Base-by-base conservation (phyloP, 73 alveolate genomes). In the Tetrahymena malaccensis region DNA sequence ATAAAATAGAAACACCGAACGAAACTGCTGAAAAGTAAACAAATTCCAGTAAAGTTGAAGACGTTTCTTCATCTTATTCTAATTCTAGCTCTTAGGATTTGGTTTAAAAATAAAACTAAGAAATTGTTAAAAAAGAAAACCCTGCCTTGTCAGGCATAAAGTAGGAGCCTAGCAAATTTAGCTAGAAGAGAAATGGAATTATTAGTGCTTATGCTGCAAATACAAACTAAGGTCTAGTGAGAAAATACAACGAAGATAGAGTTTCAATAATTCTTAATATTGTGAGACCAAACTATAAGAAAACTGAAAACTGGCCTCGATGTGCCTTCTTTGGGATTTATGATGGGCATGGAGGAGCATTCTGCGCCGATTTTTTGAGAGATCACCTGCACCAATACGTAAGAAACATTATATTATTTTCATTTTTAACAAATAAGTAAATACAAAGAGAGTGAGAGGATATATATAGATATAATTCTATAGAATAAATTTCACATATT, bases 261-360 rank as follows among this genome's bases (percentile, higher is more conserved):
- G 99, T 98, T 16, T 98, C 99, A 10, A 98, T 98, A 21, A 98
- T 97, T 21, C 95, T 98, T 37, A 98, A 98, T 94, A 97, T 98
- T 37, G 95, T 94, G 44, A 98, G 97, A 94, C 99, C 99, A 37
- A 85, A 96, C 15, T 94, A 94, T 55, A 94, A 98, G 31, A 96
- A 94, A 94, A 97, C 95, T 27, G 98, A 97, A 94, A 94, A 95
- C 50, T 99, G 99, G 99, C 99, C 99, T 5, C 95, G 98, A 93
- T 98, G 99, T 94, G 98, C 99, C 17, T 98, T 97, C 96, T 99
- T 99, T 95, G 99, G 99, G 5, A 97, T 99, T 43, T 99, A 98
- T 96, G 99, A 99, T 99, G 99, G 99, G 9, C 99, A 99, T 98
- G 99, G 99, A 31, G 99, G 99, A 57, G 96, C 98, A 93, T 98